Evolutionary conservation across 2,329 filamentous ascomycete genomes (phyloP).

Genomic region (Blastomyces parvus): DNA sequence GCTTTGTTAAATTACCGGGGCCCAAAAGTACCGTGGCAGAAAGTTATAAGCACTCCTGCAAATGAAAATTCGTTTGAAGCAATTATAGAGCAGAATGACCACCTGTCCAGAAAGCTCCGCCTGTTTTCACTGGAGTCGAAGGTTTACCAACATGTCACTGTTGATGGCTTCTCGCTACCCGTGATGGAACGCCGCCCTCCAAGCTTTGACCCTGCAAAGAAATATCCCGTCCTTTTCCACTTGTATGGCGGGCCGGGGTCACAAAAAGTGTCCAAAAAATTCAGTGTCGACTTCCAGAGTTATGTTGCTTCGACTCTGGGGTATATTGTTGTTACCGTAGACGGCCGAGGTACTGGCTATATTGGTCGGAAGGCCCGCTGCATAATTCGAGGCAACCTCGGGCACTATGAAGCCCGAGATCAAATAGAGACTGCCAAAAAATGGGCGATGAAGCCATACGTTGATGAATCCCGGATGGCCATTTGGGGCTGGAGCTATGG

Average conservation of each 20-base stretch:
- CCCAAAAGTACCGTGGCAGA: slow-evolving; percentile 81
- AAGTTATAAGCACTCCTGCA: slow-evolving; percentile 68
- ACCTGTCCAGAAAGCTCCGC: slow-evolving; percentile 58
- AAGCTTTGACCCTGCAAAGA: slow-evolving; percentile 72
- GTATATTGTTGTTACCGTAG: slow-evolving; percentile 90
- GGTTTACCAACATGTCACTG: slow-evolving; percentile 72
- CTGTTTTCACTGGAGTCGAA: slow-evolving; percentile 74
- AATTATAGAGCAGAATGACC: slow-evolving; percentile 67
- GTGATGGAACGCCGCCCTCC: slow-evolving; percentile 79
- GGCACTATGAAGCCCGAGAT: slow-evolving; percentile 74
- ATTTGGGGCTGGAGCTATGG: slow-evolving; percentile 99
- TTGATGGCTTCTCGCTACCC: slow-evolving; percentile 65
- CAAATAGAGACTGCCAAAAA: slow-evolving; percentile 84
- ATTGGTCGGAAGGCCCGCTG: slow-evolving; percentile 77
- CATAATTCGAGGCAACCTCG: slow-evolving; percentile 71
- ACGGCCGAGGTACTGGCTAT: slow-evolving; percentile 86
- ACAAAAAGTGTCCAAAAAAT: slow-evolving; percentile 72
- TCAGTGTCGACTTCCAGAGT: slow-evolving; percentile 78
- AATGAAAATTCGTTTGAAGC: slow-evolving; percentile 56
- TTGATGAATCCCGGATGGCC: slow-evolving; percentile 70
- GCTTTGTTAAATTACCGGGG: slow-evolving; percentile 76
- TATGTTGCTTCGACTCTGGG: slow-evolving; percentile 78
- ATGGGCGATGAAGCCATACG: slow-evolving; percentile 71
- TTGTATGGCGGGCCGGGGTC: slow-evolving; percentile 94
- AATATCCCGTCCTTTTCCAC: slow-evolving; percentile 89